phyloP scores from a whole-genome alignment of 1,284 basidiomycete genomes.

The Papiliotrema fonsecae region DNA sequence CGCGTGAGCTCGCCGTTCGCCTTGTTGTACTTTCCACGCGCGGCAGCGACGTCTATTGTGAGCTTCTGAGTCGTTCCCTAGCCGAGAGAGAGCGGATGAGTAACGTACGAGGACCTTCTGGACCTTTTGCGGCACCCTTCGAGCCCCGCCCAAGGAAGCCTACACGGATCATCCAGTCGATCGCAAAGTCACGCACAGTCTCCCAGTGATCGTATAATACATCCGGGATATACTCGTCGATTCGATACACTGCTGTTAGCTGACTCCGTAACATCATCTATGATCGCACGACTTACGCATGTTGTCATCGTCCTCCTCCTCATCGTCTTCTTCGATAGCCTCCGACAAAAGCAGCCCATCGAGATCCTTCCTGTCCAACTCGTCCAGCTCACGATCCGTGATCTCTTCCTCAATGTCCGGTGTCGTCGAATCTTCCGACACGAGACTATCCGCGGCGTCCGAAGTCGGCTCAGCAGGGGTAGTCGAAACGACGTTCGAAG shows the following conservation, averaged over 20 bases:
- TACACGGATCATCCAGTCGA: conserved; percentile 63
- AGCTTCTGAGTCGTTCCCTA: conserved; percentile 1
- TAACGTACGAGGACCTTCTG: conserved; percentile 39
- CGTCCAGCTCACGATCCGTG: conserved; percentile 57
- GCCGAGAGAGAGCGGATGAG: no score
- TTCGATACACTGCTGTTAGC: conserved; percentile 62
- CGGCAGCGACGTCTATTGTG: conserved; percentile 43
- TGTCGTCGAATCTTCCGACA: conserved; percentile 49
- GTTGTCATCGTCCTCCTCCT: conserved; percentile 23
- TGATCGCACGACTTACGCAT: conserved; percentile 16
- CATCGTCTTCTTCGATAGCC: conserved; percentile 53
- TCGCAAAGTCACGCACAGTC: conserved; percentile 59
- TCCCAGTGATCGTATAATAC: conserved; percentile 71
- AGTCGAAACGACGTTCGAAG: no score
- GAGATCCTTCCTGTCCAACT: conserved; percentile 66
- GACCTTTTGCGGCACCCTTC: conserved; percentile 8
- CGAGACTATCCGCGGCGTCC: conserved; percentile 46
- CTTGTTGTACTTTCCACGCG: conserved; percentile 56
- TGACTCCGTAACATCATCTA: background rate
- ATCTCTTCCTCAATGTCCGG: conserved; percentile 40
- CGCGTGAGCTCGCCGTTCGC: conserved; percentile 50
- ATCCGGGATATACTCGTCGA: conserved; percentile 84
- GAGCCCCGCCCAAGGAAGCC: conserved; percentile 55
- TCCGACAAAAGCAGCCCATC: conserved; percentile 68
- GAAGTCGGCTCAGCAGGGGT: no score